These are phyloP conservation scores for Fusarium gaditjirri DNA, from an alignment of 2,329 filamentous ascomycete genomes.

Conservation along the genomic window DNA sequence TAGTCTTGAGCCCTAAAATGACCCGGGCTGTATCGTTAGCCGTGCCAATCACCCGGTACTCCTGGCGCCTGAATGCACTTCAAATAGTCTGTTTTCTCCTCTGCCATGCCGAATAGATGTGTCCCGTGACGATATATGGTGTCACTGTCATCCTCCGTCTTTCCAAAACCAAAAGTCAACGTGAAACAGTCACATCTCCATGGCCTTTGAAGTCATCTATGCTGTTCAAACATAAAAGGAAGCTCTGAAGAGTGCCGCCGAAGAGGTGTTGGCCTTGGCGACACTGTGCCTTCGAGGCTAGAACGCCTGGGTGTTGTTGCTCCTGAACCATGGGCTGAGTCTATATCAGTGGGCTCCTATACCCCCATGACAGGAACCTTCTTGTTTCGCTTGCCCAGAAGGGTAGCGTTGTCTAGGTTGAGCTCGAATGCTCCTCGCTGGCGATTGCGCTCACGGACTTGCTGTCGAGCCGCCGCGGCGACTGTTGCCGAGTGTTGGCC, in stretches of 20 bases:
- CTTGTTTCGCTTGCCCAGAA: conserved; percentile 77
- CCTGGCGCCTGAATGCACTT: conserved; percentile 43
- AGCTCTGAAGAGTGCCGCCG: conserved; percentile 29
- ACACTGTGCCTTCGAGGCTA: conserved; percentile 28
- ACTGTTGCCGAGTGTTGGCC: conserved; percentile 89
- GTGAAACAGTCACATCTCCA: conserved; percentile 4
- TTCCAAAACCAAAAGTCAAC: conserved; percentile 26
- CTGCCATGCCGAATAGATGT: conserved; percentile 3
- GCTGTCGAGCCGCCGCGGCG: conserved; percentile 83
- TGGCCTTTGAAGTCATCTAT: conserved; percentile 14
- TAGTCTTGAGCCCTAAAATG: conserved; percentile 27
- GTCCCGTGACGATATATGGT: not conserved
- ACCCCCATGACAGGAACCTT: conserved; percentile 61
- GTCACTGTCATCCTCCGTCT: not conserved
- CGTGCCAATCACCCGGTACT: conserved; percentile 36
- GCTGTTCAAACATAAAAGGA: conserved; percentile 27
- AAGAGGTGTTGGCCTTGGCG: conserved; percentile 15
- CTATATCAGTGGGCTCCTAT: conserved; percentile 42
- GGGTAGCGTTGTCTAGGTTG: conserved; percentile 87
- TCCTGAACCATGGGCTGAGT: conserved; percentile 1
- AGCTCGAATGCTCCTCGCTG: conserved; percentile 90
- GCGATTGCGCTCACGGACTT: conserved; percentile 73
- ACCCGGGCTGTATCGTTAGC: conserved; percentile 19
- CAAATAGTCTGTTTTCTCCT: conserved; percentile 15
- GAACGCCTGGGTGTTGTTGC: conserved; percentile 3